phyloP scores from a whole-genome alignment of 768 basidiomycete species.

The Russula ochroleuca region DNA sequence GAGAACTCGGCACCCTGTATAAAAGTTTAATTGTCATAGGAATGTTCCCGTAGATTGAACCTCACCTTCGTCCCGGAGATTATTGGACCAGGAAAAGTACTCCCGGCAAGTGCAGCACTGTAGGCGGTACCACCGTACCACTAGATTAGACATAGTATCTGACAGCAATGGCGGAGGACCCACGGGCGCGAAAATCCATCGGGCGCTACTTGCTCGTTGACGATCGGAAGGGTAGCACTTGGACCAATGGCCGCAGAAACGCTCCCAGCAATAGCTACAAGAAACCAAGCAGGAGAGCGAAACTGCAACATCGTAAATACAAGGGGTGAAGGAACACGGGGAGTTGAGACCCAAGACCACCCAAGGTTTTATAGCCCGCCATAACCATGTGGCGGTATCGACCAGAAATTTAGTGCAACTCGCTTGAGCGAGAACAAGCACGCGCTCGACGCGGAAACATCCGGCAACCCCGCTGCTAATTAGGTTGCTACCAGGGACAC shows the following conservation, averaged over 20 bases:
- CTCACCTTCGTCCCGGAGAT: slow-evolving; percentile 6
- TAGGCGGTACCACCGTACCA: neutral
- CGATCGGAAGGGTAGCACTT: neutral
- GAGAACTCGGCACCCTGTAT: neutral
- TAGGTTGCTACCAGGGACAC: too few relatives aligned
- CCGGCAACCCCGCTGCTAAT: too few relatives aligned
- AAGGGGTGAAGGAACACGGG: too few relatives aligned
- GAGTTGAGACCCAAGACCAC: too few relatives aligned
- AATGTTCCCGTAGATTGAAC: neutral
- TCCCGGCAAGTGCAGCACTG: slow-evolving; percentile 1
- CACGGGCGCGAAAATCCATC: slow-evolving; percentile 30
- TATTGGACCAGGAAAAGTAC: slow-evolving; percentile 7
- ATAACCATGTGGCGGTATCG: too few relatives aligned
- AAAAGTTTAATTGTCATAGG: neutral
- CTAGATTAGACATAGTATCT: neutral
- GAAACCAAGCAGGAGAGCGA: neutral
- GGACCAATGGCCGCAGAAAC: slow-evolving; percentile 6
- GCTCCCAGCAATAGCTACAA: neutral
- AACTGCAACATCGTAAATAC: neutral
- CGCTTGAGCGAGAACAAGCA: too few relatives aligned
- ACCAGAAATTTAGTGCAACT: too few relatives aligned
- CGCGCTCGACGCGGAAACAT: too few relatives aligned
- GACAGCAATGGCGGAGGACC: neutral
- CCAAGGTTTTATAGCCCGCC: too few relatives aligned
- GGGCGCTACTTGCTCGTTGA: slow-evolving; percentile 21